Base-by-base conservation (phyloP, 164 flowering plant genomes). In the Dillenia turbinata region DNA sequence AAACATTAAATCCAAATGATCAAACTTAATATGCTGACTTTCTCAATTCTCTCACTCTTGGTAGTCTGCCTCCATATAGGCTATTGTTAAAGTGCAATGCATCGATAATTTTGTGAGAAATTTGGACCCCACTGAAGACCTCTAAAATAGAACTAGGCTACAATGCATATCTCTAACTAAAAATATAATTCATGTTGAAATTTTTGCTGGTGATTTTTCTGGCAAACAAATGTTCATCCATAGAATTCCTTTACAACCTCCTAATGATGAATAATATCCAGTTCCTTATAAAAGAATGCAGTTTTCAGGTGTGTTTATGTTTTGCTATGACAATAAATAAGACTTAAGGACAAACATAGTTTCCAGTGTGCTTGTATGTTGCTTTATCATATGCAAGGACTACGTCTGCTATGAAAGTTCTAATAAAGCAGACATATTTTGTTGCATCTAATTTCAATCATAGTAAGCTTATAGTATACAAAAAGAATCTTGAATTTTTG, bases 261-360 rank as follows among this genome's bases (percentile, higher is more conserved):
- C 19, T 44, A 14, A 48, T 47, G 44, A 49, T 14, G 11, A 52
- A 2, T 16, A 59, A 14, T 59, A 40, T 0, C 64, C 44, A 9
- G 65, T 59, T 44, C 44, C n/a, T 2, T 59, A 60, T 47, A 45
- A 52, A 17, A 60, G 65, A 44, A 55, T 43, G 5, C 62, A 66
- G 46, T 24, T 71, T 71, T 46, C 66, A 66, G 0, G 43, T 62
- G 1, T 24, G 57, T 2, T 16, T 66, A 9, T 9, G 66, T 33
- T 71, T 71, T 47, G 66, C 66, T 4, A 65, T 70, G 69, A 70
- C 65, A 12, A 71, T 71, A 10, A 66, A 71, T 11, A 66, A 71
- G 22, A 53, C 70, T 46, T 62, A 71, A 48, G 70, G 74, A 0
- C 66, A 66, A 49, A 71, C 63, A 56, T 14, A 61, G 55, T 22